A percentile compares a stretch with the other conserved stretches of the same genome.
phyloP scores from a whole-genome alignment of 2,329 filamentous ascomycete species.

The Exutisphaerella laricina region DNA sequence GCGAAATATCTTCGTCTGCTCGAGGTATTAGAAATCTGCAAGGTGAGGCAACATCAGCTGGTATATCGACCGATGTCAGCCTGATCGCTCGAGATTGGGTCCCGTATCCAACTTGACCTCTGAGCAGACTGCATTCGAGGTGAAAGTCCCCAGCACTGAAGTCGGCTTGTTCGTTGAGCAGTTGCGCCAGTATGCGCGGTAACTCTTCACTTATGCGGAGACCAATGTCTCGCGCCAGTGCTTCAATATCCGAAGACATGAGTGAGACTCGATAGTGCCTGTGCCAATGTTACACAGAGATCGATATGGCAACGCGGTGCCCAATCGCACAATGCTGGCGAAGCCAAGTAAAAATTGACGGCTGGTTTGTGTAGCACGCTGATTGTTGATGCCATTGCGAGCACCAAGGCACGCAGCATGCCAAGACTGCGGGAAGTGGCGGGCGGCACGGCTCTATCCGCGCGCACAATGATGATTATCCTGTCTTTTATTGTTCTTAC shows the following conservation, averaged over 20 bases:
- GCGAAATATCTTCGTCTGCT: constrained; percentile 14
- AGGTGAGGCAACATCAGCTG: constrained; percentile 10
- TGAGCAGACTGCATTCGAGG: constrained; percentile 19
- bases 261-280: constrained; percentile 2
- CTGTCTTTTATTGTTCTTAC: too few species aligned
- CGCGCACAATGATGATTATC: too few species aligned
- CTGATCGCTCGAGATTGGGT: constrained; percentile 9
- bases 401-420: too few species aligned
- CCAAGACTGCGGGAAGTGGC: too few species aligned
- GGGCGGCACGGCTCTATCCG: too few species aligned
- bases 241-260: constrained; percentile 12
- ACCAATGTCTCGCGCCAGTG: constrained; percentile 17
- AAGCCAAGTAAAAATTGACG: too few species aligned
- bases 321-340: too few species aligned
- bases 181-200: constrained; percentile 13
- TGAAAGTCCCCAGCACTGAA: constrained; percentile 15
- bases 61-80: constrained; percentile 18
- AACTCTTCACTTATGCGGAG: constrained; percentile 17
- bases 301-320: not conserved
- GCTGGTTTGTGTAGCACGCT: too few species aligned
- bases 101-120: constrained; percentile 6
- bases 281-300: not conserved
- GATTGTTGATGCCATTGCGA: too few species aligned
- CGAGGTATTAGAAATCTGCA: constrained; percentile 4
- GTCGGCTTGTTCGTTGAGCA: constrained; percentile 11